These are phyloP conservation scores for Cadophora gregata DNA, from an alignment of 2,329 filamentous ascomycete genomes.

Conservation along the genomic window DNA sequence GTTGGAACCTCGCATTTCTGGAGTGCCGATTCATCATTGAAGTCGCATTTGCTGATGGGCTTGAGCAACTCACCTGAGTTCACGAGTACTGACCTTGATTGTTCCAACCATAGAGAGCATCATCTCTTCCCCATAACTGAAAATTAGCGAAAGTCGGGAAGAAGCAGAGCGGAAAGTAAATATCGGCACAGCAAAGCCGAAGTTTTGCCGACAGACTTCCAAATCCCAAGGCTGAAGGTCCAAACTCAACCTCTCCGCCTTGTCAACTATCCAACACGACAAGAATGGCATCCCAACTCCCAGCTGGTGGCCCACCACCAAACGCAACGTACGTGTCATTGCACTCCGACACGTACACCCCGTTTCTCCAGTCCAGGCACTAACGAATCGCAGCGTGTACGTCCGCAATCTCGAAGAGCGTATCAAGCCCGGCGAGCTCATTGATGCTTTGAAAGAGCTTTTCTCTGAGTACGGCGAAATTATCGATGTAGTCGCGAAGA, in stretches of 20 bases:
- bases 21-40: no score
- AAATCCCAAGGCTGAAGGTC: constrained; percentile 19
- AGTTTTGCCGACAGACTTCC: neutral
- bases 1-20: no score
- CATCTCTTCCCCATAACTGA: neutral
- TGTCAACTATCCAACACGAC: constrained; percentile 27
- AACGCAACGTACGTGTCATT: constrained; percentile 77
- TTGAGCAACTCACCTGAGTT: no score
- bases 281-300: constrained; percentile 23
- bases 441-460: constrained; percentile 73
- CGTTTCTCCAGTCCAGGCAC: constrained; percentile 15
- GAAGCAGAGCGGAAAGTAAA: neutral
- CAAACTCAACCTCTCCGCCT: neutral
- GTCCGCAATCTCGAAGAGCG: constrained; percentile 90
- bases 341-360: constrained; percentile 65
- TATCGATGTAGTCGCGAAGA: constrained; percentile 85
- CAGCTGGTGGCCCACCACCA: constrained; percentile 43
- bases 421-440: constrained; percentile 80
- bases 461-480: constrained; percentile 90
- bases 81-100: no score
- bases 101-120: neutral
- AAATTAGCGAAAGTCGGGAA: neutral
- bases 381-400: constrained; percentile 59
- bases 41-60: no score
- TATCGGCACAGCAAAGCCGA: neutral